Evolutionary conservation across 1,284 basidiomycete genomes (phyloP).

Genomic region (Ustilago crameri): DNA sequence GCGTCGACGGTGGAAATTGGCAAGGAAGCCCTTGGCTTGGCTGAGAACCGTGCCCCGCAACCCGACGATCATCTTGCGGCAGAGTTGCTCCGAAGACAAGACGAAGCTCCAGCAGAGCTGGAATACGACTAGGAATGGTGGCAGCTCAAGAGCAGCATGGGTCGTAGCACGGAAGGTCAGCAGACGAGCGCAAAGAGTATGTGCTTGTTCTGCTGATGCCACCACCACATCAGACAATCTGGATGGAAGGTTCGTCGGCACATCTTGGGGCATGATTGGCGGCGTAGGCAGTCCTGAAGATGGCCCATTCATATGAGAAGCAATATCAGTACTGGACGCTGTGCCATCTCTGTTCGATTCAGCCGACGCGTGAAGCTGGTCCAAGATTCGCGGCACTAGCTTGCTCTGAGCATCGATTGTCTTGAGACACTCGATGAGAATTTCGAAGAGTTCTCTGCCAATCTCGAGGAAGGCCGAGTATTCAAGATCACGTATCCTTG

Average conservation of each 20-base stretch:
- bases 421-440: constrained; percentile 78
- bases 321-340: not conserved
- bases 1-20: constrained; percentile 83
- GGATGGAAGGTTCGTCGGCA: constrained; percentile 70
- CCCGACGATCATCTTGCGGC: constrained; percentile 88
- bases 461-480: constrained; percentile 78
- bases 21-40: constrained; percentile 86
- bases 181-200: constrained; percentile 81
- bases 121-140: constrained; percentile 83
- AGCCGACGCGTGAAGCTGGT: constrained; percentile 61
- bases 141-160: constrained; percentile 78
- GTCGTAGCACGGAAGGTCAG: constrained; percentile 76
- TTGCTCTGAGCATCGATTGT: constrained; percentile 77
- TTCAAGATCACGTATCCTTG: constrained; percentile 74
- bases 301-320: not conserved
- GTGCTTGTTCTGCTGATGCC: constrained; percentile 83
- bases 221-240: constrained; percentile 78
- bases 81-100: constrained; percentile 83
- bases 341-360: not conserved
- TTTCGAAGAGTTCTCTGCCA: constrained; percentile 75
- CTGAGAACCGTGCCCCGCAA: constrained; percentile 72
- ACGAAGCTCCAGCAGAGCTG: constrained; percentile 89
- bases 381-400: constrained; percentile 75
- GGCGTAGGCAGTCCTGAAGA: constrained; percentile 9
- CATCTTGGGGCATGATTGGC: constrained; percentile 47